Conservation (phyloP, 805 yeast genomes). For the Myxozyma mucilagina region DNA sequence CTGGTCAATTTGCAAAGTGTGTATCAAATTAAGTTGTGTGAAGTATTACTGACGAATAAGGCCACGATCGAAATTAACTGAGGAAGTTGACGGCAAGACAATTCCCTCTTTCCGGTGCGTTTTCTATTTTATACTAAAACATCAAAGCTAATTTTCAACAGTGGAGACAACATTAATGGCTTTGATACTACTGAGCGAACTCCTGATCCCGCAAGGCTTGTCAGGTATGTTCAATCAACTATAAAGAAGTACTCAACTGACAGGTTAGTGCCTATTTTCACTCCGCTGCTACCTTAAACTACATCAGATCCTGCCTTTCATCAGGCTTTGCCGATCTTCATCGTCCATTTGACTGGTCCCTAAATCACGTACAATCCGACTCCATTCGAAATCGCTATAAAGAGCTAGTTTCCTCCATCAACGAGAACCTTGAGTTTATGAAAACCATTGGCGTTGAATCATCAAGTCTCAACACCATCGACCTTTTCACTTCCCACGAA, state of each 20-base stretch:
- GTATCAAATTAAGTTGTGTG: not conserved
- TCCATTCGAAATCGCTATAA: conserved; percentile 45
- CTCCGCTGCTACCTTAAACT: conserved; percentile 49
- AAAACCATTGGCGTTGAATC: conserved; percentile 45
- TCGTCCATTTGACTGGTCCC: conserved; percentile 45
- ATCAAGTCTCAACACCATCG: conserved; percentile 39
- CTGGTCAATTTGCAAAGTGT: conserved; percentile 48
- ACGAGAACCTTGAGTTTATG: conserved; percentile 44
- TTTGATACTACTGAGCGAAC: conserved; percentile 43
- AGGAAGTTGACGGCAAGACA: conserved; percentile 44
- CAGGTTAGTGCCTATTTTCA: conserved; percentile 44
- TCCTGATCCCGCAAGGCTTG: conserved; percentile 46
- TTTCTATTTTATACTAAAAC: too few relatives aligned
- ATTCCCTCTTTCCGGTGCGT: conserved; percentile 43
- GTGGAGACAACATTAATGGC: conserved; percentile 49
- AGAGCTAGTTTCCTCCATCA: conserved; percentile 40
- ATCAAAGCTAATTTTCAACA: not conserved
- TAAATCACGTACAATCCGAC: conserved; percentile 44
- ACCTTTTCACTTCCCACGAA: conserved; percentile 47
- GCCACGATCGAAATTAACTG: conserved; percentile 48
- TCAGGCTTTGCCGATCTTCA: conserved; percentile 47
- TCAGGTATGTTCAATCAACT: conserved; percentile 22
- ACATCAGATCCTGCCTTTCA: conserved; percentile 41
- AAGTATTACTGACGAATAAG: conserved; percentile 2
- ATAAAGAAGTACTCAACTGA: not conserved